These are phyloP conservation scores for Poteriospumella lacustris DNA, from an alignment of 108 stramenopile species.

Conservation along the genomic window DNA sequence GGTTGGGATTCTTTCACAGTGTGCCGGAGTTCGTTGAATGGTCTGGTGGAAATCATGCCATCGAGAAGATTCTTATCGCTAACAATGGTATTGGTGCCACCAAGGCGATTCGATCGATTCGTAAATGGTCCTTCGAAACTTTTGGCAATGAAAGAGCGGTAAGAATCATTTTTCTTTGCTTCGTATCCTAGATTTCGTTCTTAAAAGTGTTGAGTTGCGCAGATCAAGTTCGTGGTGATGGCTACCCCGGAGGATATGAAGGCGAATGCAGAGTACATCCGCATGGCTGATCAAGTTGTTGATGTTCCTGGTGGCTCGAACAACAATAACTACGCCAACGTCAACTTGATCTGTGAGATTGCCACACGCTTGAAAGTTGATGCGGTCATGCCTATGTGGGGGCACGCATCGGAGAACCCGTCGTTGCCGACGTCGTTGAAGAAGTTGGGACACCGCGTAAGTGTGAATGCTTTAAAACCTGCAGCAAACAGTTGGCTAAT, in stretches of 20 bases:
- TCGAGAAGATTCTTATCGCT: constrained; percentile 60
- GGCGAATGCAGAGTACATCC: constrained; percentile 99
- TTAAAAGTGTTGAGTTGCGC: background rate
- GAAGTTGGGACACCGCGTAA: constrained; percentile 62
- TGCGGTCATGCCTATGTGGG: constrained; percentile 99
- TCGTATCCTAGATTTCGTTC: background rate
- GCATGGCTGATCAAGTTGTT: constrained; percentile 96
- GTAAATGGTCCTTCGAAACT: constrained; percentile 64
- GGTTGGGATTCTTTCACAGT: too few species aligned
- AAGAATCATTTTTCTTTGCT: background rate
- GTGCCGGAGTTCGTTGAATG: constrained; percentile 54
- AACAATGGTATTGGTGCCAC: constrained; percentile 84
- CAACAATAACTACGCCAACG: constrained; percentile 99
- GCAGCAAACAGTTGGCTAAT: background rate
- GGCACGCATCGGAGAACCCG: constrained; percentile 96
- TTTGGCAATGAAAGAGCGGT: constrained; percentile 32
- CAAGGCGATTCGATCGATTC: constrained; percentile 92
- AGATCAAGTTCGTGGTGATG: constrained; percentile 87
- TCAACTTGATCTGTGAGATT: constrained; percentile 95
- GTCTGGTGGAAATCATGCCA: constrained; percentile 49
- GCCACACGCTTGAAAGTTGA: constrained; percentile 92
- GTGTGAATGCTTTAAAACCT: constrained; percentile 57
- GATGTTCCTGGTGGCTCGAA: constrained; percentile 99
- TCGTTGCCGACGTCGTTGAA: constrained; percentile 76
- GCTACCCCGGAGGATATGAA: constrained; percentile 86